Evolutionary conservation across 352 stramenopile genomes (phyloP), one percentile per base, ranked within the genome.

Genomic region (Pythium pyrilobum): DNA sequence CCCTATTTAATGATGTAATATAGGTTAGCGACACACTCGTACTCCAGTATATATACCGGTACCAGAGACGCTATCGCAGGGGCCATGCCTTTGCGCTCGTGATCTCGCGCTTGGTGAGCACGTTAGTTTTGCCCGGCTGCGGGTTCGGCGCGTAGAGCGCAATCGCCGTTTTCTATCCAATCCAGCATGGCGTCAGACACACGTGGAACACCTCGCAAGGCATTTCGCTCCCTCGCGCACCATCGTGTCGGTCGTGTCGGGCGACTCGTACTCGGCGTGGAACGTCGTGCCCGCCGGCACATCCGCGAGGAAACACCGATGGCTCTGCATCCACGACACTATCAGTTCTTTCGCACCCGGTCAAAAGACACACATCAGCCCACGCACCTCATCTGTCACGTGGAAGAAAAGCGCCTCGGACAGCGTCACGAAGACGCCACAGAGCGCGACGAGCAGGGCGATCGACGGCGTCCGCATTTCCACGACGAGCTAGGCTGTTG

Each of bases 261-360:
- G 85, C 25, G 85, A 93, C 52, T 93, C 74, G 40, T 92, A 95
- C 58, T 90, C 77, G 23, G 73, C 81, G 43, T 81, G 78, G 60
- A 95, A 79, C 32, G 77, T 66, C 24, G 85, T 95, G n/a, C 71
- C 58, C 11, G 69, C 69, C 1, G 85, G 83, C n/a, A 94, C 66
- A 59, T 93, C 81, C 27, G 82, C 66, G 24, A 92, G 62, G 31
- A 92, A 95, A 63, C 85, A 95, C 31, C 81, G 77, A 55, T 89
- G 71, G 25, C 69, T 66, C 77, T 92, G 25, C 10, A 13, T 1
- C 4, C 5, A 36, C 28, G 20, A 29, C 9, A 29, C 40, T 15
- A 37, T 25, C 10, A 50, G 24, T 37, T 21, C 27, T 41, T 27
- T n/a, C 6, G 23, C 24, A 7, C 29, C 51, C 27, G 47, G 5